Conservation (phyloP, 495 filamentous ascomycete species). For the Bombardia bombarda region DNA sequence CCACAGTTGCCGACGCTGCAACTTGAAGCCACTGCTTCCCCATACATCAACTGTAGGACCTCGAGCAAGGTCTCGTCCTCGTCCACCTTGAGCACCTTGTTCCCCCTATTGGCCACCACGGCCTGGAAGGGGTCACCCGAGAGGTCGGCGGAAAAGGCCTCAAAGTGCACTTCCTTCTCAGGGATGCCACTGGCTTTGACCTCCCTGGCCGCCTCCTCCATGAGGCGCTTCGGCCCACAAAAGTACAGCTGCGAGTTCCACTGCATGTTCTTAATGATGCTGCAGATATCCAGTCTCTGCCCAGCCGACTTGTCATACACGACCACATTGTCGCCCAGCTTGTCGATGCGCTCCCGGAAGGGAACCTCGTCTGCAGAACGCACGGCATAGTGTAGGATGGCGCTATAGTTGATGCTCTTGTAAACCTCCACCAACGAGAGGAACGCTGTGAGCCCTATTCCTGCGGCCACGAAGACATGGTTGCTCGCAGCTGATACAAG, state of each 20-base stretch:
- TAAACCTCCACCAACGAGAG: slow-evolving; percentile 26
- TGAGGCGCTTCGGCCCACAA: slow-evolving; percentile 45
- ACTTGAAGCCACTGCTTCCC: slow-evolving; percentile 34
- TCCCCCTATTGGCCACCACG: slow-evolving; percentile 28
- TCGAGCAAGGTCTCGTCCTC: slow-evolving; percentile 38
- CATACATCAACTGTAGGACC: slow-evolving; percentile 31
- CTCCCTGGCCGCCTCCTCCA: slow-evolving; percentile 34
- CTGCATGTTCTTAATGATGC: slow-evolving; percentile 26
- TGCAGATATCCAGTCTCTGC: slow-evolving; percentile 36
- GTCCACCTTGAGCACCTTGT: slow-evolving; percentile 24
- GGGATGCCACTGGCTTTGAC: slow-evolving; percentile 29
- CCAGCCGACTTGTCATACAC: slow-evolving; percentile 42
- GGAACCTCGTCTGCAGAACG: slow-evolving; percentile 36
- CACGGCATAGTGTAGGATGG: slow-evolving; percentile 41
- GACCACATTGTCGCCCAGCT: slow-evolving; percentile 23
- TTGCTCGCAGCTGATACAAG: slow-evolving; percentile 27
- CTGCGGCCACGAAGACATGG: slow-evolving; percentile 45
- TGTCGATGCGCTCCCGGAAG: slow-evolving; percentile 31
- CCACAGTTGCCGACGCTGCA: slow-evolving; percentile 55
- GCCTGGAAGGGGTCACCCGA: slow-evolving; percentile 49
- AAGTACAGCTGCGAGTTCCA: slow-evolving; percentile 47
- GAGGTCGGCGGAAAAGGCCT: slow-evolving; percentile 44
- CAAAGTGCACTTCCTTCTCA: slow-evolving; percentile 44
- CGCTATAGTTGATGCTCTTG: slow-evolving; percentile 33
- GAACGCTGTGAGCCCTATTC: slow-evolving; percentile 48